Evolutionary conservation across 2,329 filamentous ascomycete genomes (phyloP), one percentile per base, ranked within the genome.

Genomic region (Aspergillus versicolor): DNA sequence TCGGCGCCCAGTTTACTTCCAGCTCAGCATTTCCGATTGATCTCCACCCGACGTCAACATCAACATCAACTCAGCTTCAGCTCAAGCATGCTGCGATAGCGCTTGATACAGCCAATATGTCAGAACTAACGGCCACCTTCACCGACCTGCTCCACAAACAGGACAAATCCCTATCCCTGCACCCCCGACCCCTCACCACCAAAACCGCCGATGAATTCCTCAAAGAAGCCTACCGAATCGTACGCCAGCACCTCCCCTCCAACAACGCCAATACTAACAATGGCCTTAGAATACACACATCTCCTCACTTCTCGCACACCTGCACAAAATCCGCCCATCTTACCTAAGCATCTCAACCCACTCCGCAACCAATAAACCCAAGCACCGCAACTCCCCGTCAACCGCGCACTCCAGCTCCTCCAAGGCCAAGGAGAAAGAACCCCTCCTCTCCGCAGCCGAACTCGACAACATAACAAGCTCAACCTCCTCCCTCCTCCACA

Each of bases 181-280:
- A 32, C 43, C 32, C 51, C 11, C 54, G 59, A 4, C 54, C 58
- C 34, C 57, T 63, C 42, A 52, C 58, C 24, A 66, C 68, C 27
- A 64, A 73, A 56, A 71, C 69, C 3, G 83, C 94, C 50, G 90
- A 97, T 72, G 89, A 89, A 67, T 99, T 97, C 71, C 80, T 97
- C 34, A 92, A 93, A 70, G 93, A 97, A 76, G 94, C 94, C 52
- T 94, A 96, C 76, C 86, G 89, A 71, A 97, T 97, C 74, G 92
- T 95, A 55, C 51, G 66, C 62, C 60, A 63, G 51, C 56, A 34
- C 44, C 34, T 27, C 46, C 52, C 52, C 37, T 37, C 38, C 32
- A 34, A 55, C 58, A 46, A 17, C 17, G 47, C 51, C 27, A 48
- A 41, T 11, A 41, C 42, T 47, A 21, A 46, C 34, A 53, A 30